Base-by-base conservation (phyloP, 1,284 basidiomycete genomes). In the Butyriboletus appendiculatus region DNA sequence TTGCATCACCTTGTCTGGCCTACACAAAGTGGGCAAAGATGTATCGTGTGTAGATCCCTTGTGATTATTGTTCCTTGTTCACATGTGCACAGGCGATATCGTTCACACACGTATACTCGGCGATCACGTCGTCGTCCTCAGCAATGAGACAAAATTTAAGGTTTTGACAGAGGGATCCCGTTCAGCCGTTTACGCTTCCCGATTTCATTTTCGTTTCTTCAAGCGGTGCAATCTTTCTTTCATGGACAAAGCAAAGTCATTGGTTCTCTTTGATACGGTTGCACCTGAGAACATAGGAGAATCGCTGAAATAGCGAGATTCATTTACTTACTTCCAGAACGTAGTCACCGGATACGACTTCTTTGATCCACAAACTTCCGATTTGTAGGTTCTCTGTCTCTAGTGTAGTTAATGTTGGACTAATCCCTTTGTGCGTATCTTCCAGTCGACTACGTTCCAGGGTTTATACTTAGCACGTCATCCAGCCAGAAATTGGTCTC, bases 391-490 rank as follows among this genome's bases (percentile, higher is more conserved):
- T 20, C 12, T 26, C 22, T 37, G n/a, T 14, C 26, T 14, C n/a
- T 7, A 2, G 12, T 5, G 26, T 14, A 7, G 26, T 43, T 12
- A 7, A 43, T 33, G n/a, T 7, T 43, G 12, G 6, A 18, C 8
- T 1, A 32, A 18, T 20, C 6, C n/a, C n/a, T 43, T 32, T 20
- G 12, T 18, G 8, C 12, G 5, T 18, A 38, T 32, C 24, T 12
- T 30, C 9, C 15, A 51, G 50, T 48, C n/a, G 46, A 48, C 20
- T 51, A 51, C n/a, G 33, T 51, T 48, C 50, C 50, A 11, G 50
- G 50, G 16, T 51, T 32, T 24, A 14, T 51, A 8, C 43, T 51
- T 33, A 45, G 50, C 28, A 20, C 37, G 4, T 26, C 45, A n/a
- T 11, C 26, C 28, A 22, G 37, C 24, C 26, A 18, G 45, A 24